A percentile compares a stretch with the other conserved stretches of the same genome.
These are phyloP conservation scores for Ocimum tenuiflorum DNA, from an alignment of 257 asterid genomes.

Conservation along the genomic window DNA sequence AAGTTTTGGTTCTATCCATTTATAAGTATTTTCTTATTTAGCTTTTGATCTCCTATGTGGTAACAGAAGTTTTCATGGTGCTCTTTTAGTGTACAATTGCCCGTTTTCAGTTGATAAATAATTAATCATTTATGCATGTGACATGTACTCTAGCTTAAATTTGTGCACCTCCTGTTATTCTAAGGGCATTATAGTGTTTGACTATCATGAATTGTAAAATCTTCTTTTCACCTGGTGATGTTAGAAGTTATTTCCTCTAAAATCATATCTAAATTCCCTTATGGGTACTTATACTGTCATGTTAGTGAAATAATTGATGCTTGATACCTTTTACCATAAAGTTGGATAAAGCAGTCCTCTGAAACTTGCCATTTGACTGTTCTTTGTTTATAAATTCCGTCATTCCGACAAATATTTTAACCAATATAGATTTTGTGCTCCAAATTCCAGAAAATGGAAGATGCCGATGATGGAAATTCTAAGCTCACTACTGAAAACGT, in stretches of 20 bases:
- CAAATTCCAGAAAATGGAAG: conserved; percentile 53
- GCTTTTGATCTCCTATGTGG: not conserved
- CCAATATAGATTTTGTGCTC: conserved; percentile 19
- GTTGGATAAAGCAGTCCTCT: not conserved
- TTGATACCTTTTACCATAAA: no score
- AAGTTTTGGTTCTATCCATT: not conserved
- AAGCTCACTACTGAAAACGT: conserved; percentile 25
- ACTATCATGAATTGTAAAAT: no score
- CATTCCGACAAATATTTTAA: not conserved
- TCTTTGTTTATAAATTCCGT: no score
- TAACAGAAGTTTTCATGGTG: not conserved
- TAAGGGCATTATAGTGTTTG: no score
- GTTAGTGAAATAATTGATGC: no score
- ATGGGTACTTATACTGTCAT: no score
- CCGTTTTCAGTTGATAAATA: not conserved
- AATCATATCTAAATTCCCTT: no score
- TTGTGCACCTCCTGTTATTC: no score
- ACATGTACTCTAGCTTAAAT: not conserved
- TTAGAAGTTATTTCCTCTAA: no score
- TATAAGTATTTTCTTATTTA: not conserved
- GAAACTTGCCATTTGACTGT: no score
- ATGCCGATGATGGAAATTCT: conserved; percentile 31
- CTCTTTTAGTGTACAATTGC: not conserved
- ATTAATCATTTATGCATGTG: not conserved
- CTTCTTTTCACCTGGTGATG: no score